A percentile compares a stretch with the other conserved stretches of the same genome.
phyloP scores from a whole-genome alignment of 768 basidiomycete species.

The Suillus brevipes region DNA sequence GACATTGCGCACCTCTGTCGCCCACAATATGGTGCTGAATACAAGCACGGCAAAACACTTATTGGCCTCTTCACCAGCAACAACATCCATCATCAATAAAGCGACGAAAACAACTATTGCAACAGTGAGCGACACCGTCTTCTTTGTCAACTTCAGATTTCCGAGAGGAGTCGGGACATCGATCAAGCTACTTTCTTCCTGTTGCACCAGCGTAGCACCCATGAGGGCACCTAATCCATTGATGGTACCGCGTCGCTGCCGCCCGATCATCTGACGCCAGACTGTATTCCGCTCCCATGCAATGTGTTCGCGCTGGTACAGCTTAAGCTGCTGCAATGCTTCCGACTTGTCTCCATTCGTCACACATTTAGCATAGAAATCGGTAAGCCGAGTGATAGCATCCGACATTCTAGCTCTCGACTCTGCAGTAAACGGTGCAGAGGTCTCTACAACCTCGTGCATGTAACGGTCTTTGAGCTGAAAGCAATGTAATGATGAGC shows the following conservation, averaged over 20 bases:
- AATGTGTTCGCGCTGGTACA: conserved; percentile 89
- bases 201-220: conserved; percentile 49
- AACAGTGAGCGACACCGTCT: conserved; percentile 55
- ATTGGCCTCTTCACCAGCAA: conserved; percentile 73
- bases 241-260: conserved; percentile 61
- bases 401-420: conserved; percentile 64
- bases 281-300: conserved; percentile 98
- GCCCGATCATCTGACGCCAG: conserved; percentile 93
- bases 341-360: conserved; percentile 64
- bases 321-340: conserved; percentile 79
- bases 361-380: conserved; percentile 84
- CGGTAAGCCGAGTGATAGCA: conserved; percentile 57
- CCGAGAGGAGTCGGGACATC: conserved; percentile 67
- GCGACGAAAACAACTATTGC: conserved; percentile 59
- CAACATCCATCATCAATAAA: conserved; percentile 59
- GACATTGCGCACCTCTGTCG: conserved; percentile 74
- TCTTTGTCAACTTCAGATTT: conserved; percentile 61
- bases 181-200: conserved; percentile 37
- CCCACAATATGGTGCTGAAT: conserved; percentile 94
- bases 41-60: conserved; percentile 87
- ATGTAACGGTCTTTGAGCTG: conserved; percentile 81
- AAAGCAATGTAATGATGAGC: conserved; percentile 4
- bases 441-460: conserved; percentile 63
- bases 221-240: conserved; percentile 36
- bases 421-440: conserved; percentile 64